Evolutionary conservation across 805 yeast species (phyloP).

Genomic region (Ogataea zsoltii): DNA sequence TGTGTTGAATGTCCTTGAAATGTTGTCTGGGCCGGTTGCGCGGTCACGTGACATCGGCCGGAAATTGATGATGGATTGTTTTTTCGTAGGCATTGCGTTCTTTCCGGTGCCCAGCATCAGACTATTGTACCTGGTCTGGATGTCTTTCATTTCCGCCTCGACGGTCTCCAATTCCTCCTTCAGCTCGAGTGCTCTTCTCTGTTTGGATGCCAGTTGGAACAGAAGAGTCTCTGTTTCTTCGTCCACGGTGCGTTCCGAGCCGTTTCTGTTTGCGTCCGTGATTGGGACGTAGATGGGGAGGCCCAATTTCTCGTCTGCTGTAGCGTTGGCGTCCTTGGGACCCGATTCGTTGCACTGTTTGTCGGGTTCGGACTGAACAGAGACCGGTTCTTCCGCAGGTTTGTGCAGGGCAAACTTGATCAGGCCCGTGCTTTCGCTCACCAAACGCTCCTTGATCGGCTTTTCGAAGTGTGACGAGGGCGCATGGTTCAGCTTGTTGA

Average conservation of each 20-base stretch:
- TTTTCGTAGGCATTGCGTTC: constrained; percentile 3
- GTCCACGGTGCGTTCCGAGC: background rate
- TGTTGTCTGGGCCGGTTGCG: background rate
- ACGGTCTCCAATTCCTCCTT: constrained; percentile 44
- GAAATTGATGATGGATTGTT: constrained; percentile 12
- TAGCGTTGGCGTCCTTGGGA: no score
- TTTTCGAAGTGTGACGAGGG: constrained; percentile 13
- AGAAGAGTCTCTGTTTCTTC: constrained; percentile 27
- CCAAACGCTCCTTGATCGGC: constrained; percentile 40
- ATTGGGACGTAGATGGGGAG: constrained; percentile 41
- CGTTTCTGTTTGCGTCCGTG: constrained; percentile 12
- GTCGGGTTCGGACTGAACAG: no score
- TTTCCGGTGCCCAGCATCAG: constrained; percentile 5
- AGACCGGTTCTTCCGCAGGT: constrained; percentile 1
- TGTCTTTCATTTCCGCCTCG: constrained; percentile 37
- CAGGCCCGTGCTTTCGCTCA: constrained; percentile 53
- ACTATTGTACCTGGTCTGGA: constrained; percentile 36
- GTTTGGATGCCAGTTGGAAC: constrained; percentile 49
- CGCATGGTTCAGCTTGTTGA: constrained; percentile 25
- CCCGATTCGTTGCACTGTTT: no score
- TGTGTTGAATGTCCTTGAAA: constrained; percentile 21
- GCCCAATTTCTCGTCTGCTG: constrained; percentile 26
- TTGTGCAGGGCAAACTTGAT: constrained; percentile 42
- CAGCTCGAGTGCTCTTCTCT: constrained; percentile 51
- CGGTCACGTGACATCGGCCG: background rate